Conservation (phyloP, 2,329 filamentous ascomycete genomes). For the Drechslerella coelobrocha region DNA sequence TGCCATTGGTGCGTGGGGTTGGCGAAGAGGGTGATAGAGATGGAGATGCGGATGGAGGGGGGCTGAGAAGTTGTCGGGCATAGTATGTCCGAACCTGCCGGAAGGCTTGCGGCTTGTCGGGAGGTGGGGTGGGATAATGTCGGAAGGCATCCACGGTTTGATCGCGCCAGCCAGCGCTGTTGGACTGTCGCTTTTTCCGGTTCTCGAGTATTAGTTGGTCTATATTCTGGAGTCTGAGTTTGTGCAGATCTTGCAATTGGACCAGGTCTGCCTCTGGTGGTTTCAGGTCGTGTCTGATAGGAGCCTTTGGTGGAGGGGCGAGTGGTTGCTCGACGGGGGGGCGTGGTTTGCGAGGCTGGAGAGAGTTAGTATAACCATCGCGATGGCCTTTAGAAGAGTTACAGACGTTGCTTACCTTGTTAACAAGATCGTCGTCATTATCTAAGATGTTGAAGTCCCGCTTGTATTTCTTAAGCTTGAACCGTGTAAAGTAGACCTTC, state of each 20-base stretch:
- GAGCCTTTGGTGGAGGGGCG: constrained; percentile 68
- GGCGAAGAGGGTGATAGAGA: constrained; percentile 43
- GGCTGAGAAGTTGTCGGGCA: constrained; percentile 37
- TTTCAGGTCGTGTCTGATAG: constrained; percentile 56
- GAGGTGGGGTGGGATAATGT: constrained; percentile 25
- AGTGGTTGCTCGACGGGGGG: constrained; percentile 68
- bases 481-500: constrained; percentile 80
- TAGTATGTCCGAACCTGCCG: constrained; percentile 45
- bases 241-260: constrained; percentile 40
- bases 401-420: constrained; percentile 71
- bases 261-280: constrained; percentile 56
- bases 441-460: constrained; percentile 85
- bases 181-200: constrained; percentile 35
- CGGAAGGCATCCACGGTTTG: constrained; percentile 47
- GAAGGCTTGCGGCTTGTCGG: constrained; percentile 25
- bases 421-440: constrained; percentile 92
- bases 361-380: constrained; percentile 54
- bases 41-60: constrained; percentile 38
- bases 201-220: constrained; percentile 25
- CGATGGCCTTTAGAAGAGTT: constrained; percentile 51
- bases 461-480: constrained; percentile 85
- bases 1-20: constrained; percentile 21
- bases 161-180: constrained; percentile 43
- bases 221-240: constrained; percentile 36
- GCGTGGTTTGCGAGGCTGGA: constrained; percentile 71